Conservation (phyloP, 768 basidiomycete genomes). For the Suillus bovinus region DNA sequence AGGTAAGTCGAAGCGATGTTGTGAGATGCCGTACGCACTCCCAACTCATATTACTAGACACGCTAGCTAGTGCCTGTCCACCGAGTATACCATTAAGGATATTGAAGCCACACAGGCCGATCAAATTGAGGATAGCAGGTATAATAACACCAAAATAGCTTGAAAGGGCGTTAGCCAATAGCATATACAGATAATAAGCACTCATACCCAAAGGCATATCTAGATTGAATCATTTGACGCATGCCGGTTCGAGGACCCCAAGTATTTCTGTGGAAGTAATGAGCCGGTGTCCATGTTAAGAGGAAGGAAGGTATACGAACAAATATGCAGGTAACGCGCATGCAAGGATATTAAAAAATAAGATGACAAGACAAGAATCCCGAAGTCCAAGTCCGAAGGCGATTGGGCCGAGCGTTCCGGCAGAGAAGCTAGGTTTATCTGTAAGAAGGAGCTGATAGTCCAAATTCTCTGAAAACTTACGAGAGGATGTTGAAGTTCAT, state of each 20-base stretch:
- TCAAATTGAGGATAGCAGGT: slow-evolving; percentile 56
- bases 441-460: background rate
- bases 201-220: slow-evolving; percentile 56
- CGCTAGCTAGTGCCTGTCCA: slow-evolving; percentile 63
- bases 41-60: slow-evolving; percentile 52
- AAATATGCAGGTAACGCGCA: slow-evolving; percentile 60
- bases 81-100: slow-evolving; percentile 69
- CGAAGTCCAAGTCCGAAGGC: slow-evolving; percentile 61
- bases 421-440: slow-evolving; percentile 51
- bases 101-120: slow-evolving; percentile 63
- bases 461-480: slow-evolving; percentile 28
- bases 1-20: slow-evolving; percentile 12
- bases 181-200: slow-evolving; percentile 31
- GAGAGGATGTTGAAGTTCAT: slow-evolving; percentile 66
- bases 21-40: slow-evolving; percentile 36
- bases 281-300: background rate
- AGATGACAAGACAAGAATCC: slow-evolving; percentile 62
- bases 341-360: slow-evolving; percentile 68
- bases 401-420: slow-evolving; percentile 66
- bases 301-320: slow-evolving; percentile 32
- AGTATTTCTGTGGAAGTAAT: slow-evolving; percentile 42
- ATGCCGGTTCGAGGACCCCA: slow-evolving; percentile 81
- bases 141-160: slow-evolving; percentile 57
- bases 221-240: slow-evolving; percentile 78
- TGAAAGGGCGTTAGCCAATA: background rate